Base-by-base conservation (phyloP, 768 basidiomycete genomes). In the Trametes cingulata region DNA sequence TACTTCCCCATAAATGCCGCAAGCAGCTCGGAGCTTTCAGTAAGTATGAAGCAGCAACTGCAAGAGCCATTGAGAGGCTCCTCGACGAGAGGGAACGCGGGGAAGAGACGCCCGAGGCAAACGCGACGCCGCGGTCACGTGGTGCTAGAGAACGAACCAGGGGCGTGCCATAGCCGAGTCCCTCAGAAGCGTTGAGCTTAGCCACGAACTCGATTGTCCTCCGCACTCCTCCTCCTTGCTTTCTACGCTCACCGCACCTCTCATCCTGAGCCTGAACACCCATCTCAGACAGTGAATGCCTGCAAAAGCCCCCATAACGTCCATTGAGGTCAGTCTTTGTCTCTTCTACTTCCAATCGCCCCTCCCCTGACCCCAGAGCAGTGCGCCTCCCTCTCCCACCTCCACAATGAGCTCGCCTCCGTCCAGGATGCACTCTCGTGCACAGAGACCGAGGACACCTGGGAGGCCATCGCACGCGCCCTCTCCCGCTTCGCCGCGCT, bases 391-490 rank as follows among this genome's bases (percentile, higher is more conserved):
- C 35, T 70, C 48, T 59, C 68, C 60, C 63, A 63, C 43, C 69
- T 80, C 25, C 70, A 69, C 63, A 54, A 74, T 37, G 75, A 81
- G 64, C 64, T 85, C 46, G 79, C 80, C 41, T 67, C 72, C 39
- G 64, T 82, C 20, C 78, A 78, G 57, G 70, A 75, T 63, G 69
- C 74, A 22, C 61, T 83, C 19, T 67, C 75, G 54, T 75, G 82
- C 14, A 68, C 78, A 35, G 91, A 93, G 71, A 84, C 88, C 3
- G 91, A 93, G 69, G 90, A 93, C 27, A 84, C 84, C 14, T 93
- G 91, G 91, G 88, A 91, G 56, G 76, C 72, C 17, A 88, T 93
- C 47, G 71, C 80, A 2, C 76, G 80, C 36, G 78, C 78, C 4
- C 68, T 91, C 50, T 56, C 67, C 20, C 70, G 75, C 14, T 71